Base-by-base conservation (phyloP, 768 basidiomycete genomes). In the Hebeloma cylindrosporum region DNA sequence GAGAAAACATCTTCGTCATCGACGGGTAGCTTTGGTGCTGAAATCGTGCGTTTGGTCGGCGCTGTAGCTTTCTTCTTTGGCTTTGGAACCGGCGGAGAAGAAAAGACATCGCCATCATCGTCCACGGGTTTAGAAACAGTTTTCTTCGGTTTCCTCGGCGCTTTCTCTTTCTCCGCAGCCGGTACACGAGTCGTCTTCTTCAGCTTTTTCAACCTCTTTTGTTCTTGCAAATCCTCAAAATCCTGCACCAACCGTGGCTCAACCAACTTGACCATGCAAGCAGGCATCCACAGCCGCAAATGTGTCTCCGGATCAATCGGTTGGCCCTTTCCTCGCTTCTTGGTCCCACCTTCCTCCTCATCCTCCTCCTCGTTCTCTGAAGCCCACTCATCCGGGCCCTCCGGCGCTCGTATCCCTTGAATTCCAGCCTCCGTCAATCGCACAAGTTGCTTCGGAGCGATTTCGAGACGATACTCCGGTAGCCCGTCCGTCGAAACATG, bases 281-380 rank as follows among this genome's bases (percentile, higher is more conserved):
- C 89, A 0, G 92, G 88, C 64, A 93, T 76, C 92, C 92, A 95
- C 8, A 92, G 60, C 10, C 85, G 74, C 37, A 83, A 60, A 43
- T 77, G 76, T 36, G 69, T 73, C n/a, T 69, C 64, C 0, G 83
- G 83, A 51, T 80, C 74, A 2, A 73, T 67, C 3, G 77, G 64
- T 18, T 63, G 29, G 30, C 69, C 70, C 48, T 64, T 65, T 14
- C 57, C 58, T 4, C 47, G 52, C 35, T 64, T 65, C 54, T 66
- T 70, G 7, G 51, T 57, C n/a, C 70, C 73, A 1, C 65, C 72
- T 0, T 71, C 75, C 6, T 72, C 79, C 3, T 72, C 75, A 0
- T 70, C 78, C 3, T 71, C 78, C 7, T 72, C 59, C 18, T n/a
- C n/a, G n/a, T n/a, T n/a, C n/a, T 69, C 68, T 3, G 64, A 66